Base-by-base conservation (phyloP, 441 rosid genomes). In the Arabidopsis hybrid region DNA sequence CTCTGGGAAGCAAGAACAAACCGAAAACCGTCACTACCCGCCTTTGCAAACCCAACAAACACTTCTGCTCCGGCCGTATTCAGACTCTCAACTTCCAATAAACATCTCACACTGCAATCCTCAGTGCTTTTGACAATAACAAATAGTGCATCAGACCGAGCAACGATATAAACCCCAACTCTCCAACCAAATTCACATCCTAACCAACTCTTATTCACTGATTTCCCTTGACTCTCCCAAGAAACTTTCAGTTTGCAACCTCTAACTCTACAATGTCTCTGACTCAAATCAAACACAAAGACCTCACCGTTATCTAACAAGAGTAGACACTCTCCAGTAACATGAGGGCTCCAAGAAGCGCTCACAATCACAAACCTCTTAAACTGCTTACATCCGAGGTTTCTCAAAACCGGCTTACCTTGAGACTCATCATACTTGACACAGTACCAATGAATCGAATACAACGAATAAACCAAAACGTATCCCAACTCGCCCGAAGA, bases 171-270 rank as follows among this genome's bases (percentile, higher is more conserved):
- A 55, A 81, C 66, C 68, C 87, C 83, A 14, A 88, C 87, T 65
- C 88, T 91, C 93, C 90, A 90, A 78, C 93, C 84, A 80, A 89
- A 89, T 58, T 88, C 90, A 76, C 91, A 84, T 45, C 90, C 93
- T 76, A 92, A 62, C 95, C 95, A 94, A 62, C 79, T 83, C 71
- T 55, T 14, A 1, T 67, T 71, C 47, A 29, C 63, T 5, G 82
- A 80, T 66, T 74, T 68, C 51, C 38, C 61, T 1, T 40, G 75
- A 75, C 76, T 81, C 31, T 79, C 80, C 92, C 89, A 89, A 0
- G 66, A 57, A 26, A 88, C 89, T 60, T 66, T 85, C 83, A 90
- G 26, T 63, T 71, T 82, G 43, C 65, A 77, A 39, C 92, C 96
- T 64, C 80, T 84, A 65, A 83, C 70, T 71, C 71, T 50, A 18